A percentile compares a stretch with the other conserved stretches of the same genome.
Evolutionary conservation across 768 basidiomycete species (phyloP).

Genomic region (Lyophyllum semitale): DNA sequence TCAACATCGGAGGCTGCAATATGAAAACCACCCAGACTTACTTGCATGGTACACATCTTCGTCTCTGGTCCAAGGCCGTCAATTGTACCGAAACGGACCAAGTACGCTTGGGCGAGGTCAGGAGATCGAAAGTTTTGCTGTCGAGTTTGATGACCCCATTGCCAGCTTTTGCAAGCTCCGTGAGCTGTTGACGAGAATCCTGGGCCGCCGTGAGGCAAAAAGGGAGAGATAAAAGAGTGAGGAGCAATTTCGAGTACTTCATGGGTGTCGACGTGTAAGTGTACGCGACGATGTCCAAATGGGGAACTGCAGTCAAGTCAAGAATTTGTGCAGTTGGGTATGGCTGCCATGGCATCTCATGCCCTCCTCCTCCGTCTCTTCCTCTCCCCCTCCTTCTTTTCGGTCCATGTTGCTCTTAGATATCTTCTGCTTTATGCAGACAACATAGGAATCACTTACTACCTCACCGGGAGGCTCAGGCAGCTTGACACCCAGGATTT

Average conservation of each 20-base stretch:
- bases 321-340: slow-evolving; percentile 10
- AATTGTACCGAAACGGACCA: slow-evolving; percentile 90
- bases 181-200: slow-evolving; percentile 56
- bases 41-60: slow-evolving; percentile 93
- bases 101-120: slow-evolving; percentile 73
- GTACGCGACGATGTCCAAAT: slow-evolving; percentile 18
- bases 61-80: slow-evolving; percentile 80
- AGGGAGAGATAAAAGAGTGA: slow-evolving; percentile 30
- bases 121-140: slow-evolving; percentile 71
- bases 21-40: slow-evolving; percentile 37
- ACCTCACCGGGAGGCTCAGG: slow-evolving; percentile 74
- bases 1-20: neutral
- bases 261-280: slow-evolving; percentile 31
- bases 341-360: slow-evolving; percentile 61
- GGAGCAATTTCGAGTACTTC: slow-evolving; percentile 26
- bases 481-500: slow-evolving; percentile 71
- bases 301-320: slow-evolving; percentile 10
- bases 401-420: slow-evolving; percentile 88
- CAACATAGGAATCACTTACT: slow-evolving; percentile 91
- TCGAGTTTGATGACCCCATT: slow-evolving; percentile 86
- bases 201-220: slow-evolving; percentile 32
- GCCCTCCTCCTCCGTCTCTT: slow-evolving; percentile 89
- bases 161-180: slow-evolving; percentile 65
- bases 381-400: slow-evolving; percentile 90
- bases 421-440: slow-evolving; percentile 83